Evolutionary conservation across 345 rosid species (phyloP).

Genomic region (Salix dunnii): DNA sequence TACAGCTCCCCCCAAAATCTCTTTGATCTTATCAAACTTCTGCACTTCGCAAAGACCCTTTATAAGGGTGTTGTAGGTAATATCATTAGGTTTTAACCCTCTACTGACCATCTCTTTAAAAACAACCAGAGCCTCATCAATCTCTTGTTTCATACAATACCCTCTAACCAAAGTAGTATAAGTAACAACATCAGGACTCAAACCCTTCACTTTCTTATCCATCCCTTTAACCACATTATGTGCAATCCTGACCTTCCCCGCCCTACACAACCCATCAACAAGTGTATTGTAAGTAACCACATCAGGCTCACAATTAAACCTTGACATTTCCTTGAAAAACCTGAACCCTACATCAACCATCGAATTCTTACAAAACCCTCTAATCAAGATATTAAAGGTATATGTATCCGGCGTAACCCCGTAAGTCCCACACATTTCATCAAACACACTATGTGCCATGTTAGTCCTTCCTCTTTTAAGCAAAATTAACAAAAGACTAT

Average conservation of each 20-base stretch:
- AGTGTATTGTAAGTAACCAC: conserved; percentile 69
- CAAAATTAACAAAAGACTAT: conserved; percentile 53
- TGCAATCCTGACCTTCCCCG: conserved; percentile 70
- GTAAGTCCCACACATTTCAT: conserved; percentile 71
- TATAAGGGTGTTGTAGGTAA: conserved; percentile 67
- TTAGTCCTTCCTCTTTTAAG: conserved; percentile 67
- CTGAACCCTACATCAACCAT: conserved; percentile 70
- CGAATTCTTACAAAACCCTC: conserved; percentile 67
- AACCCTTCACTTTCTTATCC: conserved; percentile 38
- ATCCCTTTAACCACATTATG: conserved; percentile 66
- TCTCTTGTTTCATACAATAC: conserved; percentile 62
- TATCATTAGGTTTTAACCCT: conserved; percentile 54
- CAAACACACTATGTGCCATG: conserved; percentile 63
- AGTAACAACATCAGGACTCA: conserved; percentile 63
- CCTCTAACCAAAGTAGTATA: conserved; percentile 84
- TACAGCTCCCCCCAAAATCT: conserved; percentile 37
- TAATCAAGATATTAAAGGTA: conserved; percentile 66
- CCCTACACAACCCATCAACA: conserved; percentile 78
- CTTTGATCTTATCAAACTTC: conserved; percentile 55
- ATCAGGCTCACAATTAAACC: conserved; percentile 55
- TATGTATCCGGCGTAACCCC: conserved; percentile 70
- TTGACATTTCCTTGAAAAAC: conserved; percentile 57
- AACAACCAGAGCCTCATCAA: conserved; percentile 58
- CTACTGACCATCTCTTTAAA: conserved; percentile 47
- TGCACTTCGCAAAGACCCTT: conserved; percentile 67